These are phyloP conservation scores for Teunomyces aglyptinius DNA, from an alignment of 805 yeast genomes.

Conservation along the genomic window DNA sequence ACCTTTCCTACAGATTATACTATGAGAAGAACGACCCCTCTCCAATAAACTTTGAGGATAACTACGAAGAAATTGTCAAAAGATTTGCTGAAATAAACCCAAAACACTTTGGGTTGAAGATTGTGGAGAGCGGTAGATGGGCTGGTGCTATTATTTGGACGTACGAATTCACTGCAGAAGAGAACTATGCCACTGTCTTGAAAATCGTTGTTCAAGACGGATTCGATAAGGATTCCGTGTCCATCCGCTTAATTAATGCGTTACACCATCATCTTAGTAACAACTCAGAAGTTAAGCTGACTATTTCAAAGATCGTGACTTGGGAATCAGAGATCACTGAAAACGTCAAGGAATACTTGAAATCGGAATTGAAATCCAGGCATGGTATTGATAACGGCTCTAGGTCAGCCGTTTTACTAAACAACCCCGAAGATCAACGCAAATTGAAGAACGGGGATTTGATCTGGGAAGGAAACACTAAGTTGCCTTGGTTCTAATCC, in stretches of 20 bases:
- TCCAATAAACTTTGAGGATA: slow-evolving; percentile 16
- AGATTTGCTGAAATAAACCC: slow-evolving; percentile 28
- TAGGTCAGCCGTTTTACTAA: slow-evolving; percentile 33
- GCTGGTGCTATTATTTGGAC: slow-evolving; percentile 39
- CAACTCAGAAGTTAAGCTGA: slow-evolving; percentile 12
- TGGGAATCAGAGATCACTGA: slow-evolving; percentile 36
- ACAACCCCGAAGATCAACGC: slow-evolving; percentile 23
- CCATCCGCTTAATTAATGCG: slow-evolving; percentile 14
- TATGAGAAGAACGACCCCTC: slow-evolving; percentile 11
- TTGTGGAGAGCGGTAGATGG: slow-evolving; percentile 15
- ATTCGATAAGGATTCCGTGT: slow-evolving; percentile 14
- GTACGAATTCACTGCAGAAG: slow-evolving; percentile 29
- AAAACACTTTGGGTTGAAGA: slow-evolving; percentile 29
- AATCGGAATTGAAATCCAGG: slow-evolving; percentile 14
- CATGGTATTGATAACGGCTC: slow-evolving; percentile 33
- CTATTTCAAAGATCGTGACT: slow-evolving; percentile 20
- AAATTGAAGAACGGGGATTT: slow-evolving; percentile 23
- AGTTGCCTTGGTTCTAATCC: slow-evolving; percentile 41
- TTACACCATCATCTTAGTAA: slow-evolving; percentile 15
- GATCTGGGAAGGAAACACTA: slow-evolving; percentile 42
- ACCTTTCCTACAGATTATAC: slow-evolving; percentile 21
- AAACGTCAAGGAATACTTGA: slow-evolving; percentile 14
- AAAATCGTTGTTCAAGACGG: slow-evolving; percentile 23
- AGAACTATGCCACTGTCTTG: slow-evolving; percentile 26
- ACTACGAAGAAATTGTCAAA: slow-evolving; percentile 16